These are phyloP conservation scores for Fraxinus angustifolia DNA, from an alignment of 305 asterid genomes.

Conservation along the genomic window DNA sequence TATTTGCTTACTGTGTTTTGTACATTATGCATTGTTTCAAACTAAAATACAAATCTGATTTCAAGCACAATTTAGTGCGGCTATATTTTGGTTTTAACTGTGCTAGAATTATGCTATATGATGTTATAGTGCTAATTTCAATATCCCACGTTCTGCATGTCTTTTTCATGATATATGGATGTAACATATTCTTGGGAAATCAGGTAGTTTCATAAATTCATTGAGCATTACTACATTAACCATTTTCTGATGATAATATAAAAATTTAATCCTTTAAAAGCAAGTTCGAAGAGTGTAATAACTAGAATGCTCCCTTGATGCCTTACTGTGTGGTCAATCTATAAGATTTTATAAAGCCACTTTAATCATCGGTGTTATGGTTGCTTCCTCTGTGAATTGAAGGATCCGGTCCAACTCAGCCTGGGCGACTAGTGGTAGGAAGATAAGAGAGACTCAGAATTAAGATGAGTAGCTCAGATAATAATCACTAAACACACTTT, in stretches of 20 bases:
- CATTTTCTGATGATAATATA: neutral
- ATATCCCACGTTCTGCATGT: neutral
- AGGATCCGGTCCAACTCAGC: neutral
- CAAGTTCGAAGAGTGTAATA: neutral
- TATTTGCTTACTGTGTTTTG: conserved; percentile 8
- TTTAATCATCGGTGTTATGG: neutral
- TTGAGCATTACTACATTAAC: neutral
- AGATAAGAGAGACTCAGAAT: neutral
- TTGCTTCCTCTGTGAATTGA: neutral
- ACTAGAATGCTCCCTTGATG: neutral
- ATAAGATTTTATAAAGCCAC: neutral
- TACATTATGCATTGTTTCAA: neutral
- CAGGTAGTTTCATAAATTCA: neutral
- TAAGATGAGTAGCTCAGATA: neutral
- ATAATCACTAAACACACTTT: neutral
- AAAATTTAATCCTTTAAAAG: neutral
- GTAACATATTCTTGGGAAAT: neutral
- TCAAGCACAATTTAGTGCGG: conserved; percentile 6
- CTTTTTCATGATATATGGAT: neutral
- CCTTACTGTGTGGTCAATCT: neutral
- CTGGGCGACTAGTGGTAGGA: neutral
- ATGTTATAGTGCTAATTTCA: neutral
- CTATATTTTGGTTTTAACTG: neutral
- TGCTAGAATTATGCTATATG: neutral
- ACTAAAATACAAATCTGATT: neutral